phyloP scores from a whole-genome alignment of 2,329 filamentous ascomycete genomes.

The Arthrobotrys sinensis region DNA sequence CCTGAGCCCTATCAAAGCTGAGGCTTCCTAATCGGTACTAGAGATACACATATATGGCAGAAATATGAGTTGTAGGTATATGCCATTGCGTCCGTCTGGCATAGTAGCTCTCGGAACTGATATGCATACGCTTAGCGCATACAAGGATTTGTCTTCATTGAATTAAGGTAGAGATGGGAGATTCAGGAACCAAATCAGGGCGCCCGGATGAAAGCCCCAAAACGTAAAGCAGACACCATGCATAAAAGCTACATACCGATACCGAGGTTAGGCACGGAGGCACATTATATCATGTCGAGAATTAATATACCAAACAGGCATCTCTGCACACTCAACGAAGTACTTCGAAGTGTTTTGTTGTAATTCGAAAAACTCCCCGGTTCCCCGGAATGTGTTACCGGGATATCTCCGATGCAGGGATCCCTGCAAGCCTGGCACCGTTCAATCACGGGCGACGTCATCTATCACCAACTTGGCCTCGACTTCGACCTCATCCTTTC shows the following conservation, averaged over 20 bases:
- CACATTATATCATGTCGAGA: neutral
- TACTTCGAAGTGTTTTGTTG: slow-evolving; percentile 11
- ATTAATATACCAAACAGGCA: too few species aligned
- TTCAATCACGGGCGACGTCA: slow-evolving; percentile 11
- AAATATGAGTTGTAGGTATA: neutral
- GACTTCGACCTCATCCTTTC: slow-evolving; percentile 9
- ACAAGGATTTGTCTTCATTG: neutral
- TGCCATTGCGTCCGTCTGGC: neutral
- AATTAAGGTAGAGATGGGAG: neutral
- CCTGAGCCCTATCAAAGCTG: neutral
- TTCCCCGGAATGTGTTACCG: slow-evolving; percentile 8
- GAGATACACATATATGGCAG: too few species aligned
- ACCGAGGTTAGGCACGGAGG: too few species aligned
- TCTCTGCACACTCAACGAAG: neutral
- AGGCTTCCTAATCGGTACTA: slow-evolving; percentile 2
- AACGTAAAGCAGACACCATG: neutral
- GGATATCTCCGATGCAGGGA: neutral
- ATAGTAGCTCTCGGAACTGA: neutral
- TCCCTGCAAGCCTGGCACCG: neutral
- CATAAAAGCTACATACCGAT: neutral
- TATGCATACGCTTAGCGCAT: neutral
- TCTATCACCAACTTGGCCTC: slow-evolving; percentile 16
- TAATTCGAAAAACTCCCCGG: slow-evolving; percentile 10
- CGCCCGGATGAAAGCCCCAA: slow-evolving; percentile 9
- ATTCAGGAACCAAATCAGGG: slow-evolving; percentile 1